Conservation (phyloP, 495 filamentous ascomycete species). For the Podospora pseudoanserina region DNA sequence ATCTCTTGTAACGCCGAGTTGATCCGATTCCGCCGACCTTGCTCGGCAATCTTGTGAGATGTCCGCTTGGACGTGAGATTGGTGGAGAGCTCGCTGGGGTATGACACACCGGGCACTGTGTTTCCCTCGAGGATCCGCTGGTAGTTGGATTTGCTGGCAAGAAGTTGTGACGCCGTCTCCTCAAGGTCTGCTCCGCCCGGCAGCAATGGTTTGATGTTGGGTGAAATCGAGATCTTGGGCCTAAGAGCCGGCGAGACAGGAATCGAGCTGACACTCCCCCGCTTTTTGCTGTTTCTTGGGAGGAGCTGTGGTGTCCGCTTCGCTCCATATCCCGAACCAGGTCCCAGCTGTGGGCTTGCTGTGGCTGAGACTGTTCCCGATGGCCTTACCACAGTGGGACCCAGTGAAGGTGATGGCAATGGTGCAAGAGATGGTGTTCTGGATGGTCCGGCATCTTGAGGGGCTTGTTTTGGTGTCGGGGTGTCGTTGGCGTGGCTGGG, state of each 20-base stretch:
- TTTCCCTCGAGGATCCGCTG: slow-evolving; percentile 96
- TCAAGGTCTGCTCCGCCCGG: slow-evolving; percentile 58
- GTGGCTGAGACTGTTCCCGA: slow-evolving; percentile 39
- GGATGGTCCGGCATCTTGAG: slow-evolving; percentile 29
- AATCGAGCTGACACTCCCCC: slow-evolving; percentile 71
- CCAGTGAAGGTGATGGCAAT: slow-evolving; percentile 45
- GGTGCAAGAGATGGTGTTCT: slow-evolving; percentile 41
- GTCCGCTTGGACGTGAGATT: slow-evolving; percentile 95
- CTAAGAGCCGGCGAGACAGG: slow-evolving; percentile 74
- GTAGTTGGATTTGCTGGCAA: slow-evolving; percentile 95
- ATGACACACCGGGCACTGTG: slow-evolving; percentile 81
- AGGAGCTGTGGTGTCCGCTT: slow-evolving; percentile 47
- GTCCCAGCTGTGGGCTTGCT: slow-evolving; percentile 52
- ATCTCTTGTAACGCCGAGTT: slow-evolving; percentile 93
- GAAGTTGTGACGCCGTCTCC: slow-evolving; percentile 75
- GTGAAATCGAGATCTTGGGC: slow-evolving; percentile 94
- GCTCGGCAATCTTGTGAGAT: slow-evolving; percentile 95
- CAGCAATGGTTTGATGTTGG: slow-evolving; percentile 86
- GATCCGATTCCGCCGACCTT: slow-evolving; percentile 91
- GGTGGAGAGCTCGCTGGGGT: slow-evolving; percentile 84
- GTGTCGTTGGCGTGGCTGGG: slow-evolving; percentile 41
- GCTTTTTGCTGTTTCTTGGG: slow-evolving; percentile 59
- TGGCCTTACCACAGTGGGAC: slow-evolving; percentile 40
- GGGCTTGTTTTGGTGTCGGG: slow-evolving; percentile 32
- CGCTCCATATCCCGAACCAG: slow-evolving; percentile 33